A percentile compares a stretch with the other conserved stretches of the same genome.
Evolutionary conservation across 2,329 filamentous ascomycete species (phyloP).

Genomic region (Apiospora aurea): DNA sequence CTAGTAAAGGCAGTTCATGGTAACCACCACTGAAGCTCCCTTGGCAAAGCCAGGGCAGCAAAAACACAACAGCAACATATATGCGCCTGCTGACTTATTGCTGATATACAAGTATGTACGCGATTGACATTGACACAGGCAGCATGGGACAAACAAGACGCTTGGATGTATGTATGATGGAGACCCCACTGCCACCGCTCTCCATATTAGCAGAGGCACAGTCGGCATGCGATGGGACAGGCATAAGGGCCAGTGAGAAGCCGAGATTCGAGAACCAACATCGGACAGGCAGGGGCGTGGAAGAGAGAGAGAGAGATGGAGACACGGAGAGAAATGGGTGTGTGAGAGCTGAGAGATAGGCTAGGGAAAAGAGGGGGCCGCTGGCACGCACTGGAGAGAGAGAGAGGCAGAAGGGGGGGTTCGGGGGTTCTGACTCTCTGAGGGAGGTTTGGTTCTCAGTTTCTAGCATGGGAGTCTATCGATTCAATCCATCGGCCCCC

Average conservation of each 20-base stretch:
- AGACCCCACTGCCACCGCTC: not conserved
- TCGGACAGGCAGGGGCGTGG: not conserved
- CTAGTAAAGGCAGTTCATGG: not conserved
- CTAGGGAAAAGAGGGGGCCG: slow-evolving; percentile 2
- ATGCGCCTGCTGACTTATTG: slow-evolving; percentile 1
- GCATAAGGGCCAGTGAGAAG: not conserved
- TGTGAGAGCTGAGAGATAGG: slow-evolving; percentile 6
- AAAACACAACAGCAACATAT: not conserved
- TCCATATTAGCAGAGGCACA: not conserved
- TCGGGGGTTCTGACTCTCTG: not conserved
- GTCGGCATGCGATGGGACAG: not conserved
- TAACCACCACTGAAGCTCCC: not conserved
- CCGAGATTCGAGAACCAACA: not conserved
- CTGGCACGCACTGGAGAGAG: not conserved
- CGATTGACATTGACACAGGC: not conserved
- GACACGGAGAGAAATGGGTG: not conserved
- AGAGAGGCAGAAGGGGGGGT: not conserved
- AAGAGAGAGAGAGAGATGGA: slow-evolving; percentile 1
- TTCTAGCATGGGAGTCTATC: slow-evolving; percentile 19
- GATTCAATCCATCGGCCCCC: slow-evolving; percentile 5
- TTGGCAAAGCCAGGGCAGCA: not conserved
- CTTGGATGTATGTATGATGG: not conserved
- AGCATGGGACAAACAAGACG: not conserved
- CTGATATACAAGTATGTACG: not conserved
- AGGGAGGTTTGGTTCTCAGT: slow-evolving; percentile 9